These are phyloP conservation scores for Cadophora gregata DNA, from an alignment of 2,329 filamentous ascomycete species.

Conservation along the genomic window DNA sequence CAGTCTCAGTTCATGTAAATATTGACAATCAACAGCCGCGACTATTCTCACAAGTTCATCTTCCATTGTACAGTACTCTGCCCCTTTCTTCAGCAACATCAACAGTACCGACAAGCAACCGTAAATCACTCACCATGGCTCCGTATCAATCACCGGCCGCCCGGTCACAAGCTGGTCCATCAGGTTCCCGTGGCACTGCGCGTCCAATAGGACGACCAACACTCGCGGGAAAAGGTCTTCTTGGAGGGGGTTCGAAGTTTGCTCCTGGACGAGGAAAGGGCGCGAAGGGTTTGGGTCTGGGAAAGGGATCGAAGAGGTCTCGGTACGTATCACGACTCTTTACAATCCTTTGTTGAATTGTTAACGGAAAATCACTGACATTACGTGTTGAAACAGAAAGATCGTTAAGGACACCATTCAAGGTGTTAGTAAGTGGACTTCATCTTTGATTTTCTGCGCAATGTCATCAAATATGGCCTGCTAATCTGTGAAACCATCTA, in stretches of 20 bases:
- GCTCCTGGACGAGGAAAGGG: slow-evolving; percentile 30
- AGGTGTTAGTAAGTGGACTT: slow-evolving; percentile 56
- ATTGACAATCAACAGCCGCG: slow-evolving; percentile 6
- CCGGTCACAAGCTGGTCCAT: background rate
- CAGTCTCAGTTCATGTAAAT: too few relatives aligned
- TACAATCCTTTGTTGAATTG: background rate
- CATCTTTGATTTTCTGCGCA: background rate
- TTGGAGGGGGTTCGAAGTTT: background rate
- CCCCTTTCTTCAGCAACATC: too few relatives aligned
- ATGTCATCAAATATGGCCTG: slow-evolving; percentile 15
- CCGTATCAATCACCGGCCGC: background rate
- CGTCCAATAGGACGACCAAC: slow-evolving; percentile 5
- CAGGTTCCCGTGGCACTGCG: background rate
- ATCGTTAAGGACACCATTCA: slow-evolving; percentile 54
- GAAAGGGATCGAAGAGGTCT: slow-evolving; percentile 15
- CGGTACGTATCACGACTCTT: slow-evolving; percentile 17
- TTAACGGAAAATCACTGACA: slow-evolving; percentile 8
- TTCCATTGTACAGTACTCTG: background rate
- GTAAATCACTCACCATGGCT: background rate
- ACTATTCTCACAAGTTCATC: background rate
- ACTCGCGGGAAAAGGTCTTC: slow-evolving; percentile 25
- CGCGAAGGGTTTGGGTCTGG: slow-evolving; percentile 22
- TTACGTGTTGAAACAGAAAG: slow-evolving; percentile 48
- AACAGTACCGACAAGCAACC: background rate
- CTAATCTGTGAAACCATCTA: slow-evolving; percentile 26